These are phyloP conservation scores for Hymenoscyphus repandus DNA, from an alignment of 2,329 filamentous ascomycete genomes.

Conservation along the genomic window DNA sequence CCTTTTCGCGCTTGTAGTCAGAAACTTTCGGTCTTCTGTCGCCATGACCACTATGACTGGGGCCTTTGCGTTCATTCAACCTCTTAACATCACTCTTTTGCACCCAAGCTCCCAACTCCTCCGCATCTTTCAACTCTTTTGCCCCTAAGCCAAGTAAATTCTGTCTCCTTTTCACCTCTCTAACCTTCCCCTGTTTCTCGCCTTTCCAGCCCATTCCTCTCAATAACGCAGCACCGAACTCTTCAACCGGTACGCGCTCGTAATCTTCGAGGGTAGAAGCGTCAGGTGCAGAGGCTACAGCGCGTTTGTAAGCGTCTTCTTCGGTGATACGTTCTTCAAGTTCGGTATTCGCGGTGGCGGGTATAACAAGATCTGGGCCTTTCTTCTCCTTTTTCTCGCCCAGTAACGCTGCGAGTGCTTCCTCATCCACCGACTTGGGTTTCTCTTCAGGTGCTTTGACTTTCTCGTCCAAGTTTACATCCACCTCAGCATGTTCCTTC, in stretches of 20 bases:
- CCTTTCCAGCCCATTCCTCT: conserved; percentile 94
- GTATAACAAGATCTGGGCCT: conserved; percentile 47
- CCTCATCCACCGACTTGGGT: conserved; percentile 47
- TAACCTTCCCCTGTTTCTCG: conserved; percentile 53
- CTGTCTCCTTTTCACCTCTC: conserved; percentile 63
- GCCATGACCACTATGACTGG: conserved; percentile 30
- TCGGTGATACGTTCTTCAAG: conserved; percentile 42
- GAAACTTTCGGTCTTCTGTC: conserved; percentile 36
- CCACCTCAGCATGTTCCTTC: conserved; percentile 5
- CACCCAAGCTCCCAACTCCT: conserved; percentile 78
- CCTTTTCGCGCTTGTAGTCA: conserved; percentile 27
- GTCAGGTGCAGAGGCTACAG: conserved; percentile 68
- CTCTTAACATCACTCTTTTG: conserved; percentile 56
- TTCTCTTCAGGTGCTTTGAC: conserved; percentile 19
- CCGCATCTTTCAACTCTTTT: conserved; percentile 66
- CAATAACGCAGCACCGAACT: conserved; percentile 86
- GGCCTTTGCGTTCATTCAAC: conserved; percentile 33
- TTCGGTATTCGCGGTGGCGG: conserved; percentile 20
- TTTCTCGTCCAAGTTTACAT: conserved; percentile 21
- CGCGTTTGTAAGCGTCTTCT: conserved; percentile 62
- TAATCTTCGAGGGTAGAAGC: conserved; percentile 78
- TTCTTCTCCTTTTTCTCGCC: conserved; percentile 45
- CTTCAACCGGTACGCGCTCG: conserved; percentile 82
- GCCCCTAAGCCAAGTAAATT: conserved; percentile 85
- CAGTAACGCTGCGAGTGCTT: conserved; percentile 64